These are phyloP conservation scores for Nectriaceae sp. DNA, from an alignment of 2,329 filamentous ascomycete species.

Conservation along the genomic window DNA sequence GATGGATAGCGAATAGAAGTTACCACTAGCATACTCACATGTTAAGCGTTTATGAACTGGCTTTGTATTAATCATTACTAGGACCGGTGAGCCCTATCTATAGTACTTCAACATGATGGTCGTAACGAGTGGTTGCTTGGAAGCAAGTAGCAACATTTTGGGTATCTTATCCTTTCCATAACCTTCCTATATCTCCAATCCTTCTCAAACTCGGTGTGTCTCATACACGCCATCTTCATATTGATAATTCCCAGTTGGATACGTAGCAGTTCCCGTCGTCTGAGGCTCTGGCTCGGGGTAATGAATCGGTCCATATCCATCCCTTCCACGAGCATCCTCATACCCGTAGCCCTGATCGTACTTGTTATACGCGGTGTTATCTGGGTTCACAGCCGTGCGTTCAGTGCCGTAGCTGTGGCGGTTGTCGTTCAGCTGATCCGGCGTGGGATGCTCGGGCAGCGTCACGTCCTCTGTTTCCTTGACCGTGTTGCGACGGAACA, in stretches of 20 bases:
- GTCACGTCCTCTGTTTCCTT: conserved; percentile 24
- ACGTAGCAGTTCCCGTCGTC: background rate
- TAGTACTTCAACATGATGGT: conserved; percentile 6
- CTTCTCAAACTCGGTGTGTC: conserved; percentile 19
- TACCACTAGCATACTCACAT: background rate
- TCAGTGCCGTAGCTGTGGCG: conserved; percentile 46
- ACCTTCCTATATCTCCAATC: conserved; percentile 3
- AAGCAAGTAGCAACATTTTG: conserved; percentile 9
- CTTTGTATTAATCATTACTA: conserved; percentile 22
- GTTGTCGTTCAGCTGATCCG: conserved; percentile 38
- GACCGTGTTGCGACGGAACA: conserved; percentile 32
- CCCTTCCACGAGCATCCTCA: conserved; percentile 20
- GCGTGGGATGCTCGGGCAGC: conserved; percentile 43
- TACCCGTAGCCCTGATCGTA: conserved; percentile 25
- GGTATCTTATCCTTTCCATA: conserved; percentile 16
- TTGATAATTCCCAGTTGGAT: conserved; percentile 25
- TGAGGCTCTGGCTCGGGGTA: conserved; percentile 25
- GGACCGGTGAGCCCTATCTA: conserved; percentile 7
- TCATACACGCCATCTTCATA: conserved; percentile 43
- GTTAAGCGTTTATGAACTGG: background rate
- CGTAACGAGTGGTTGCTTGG: conserved; percentile 10
- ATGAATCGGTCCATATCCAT: conserved; percentile 31
- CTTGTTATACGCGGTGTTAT: conserved; percentile 27
- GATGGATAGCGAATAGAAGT: background rate
- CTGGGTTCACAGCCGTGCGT: conserved; percentile 35